Evolutionary conservation across 2,329 filamentous ascomycete species (phyloP), one percentile per base, ranked within the genome.

Genomic region (Ophiostoma himal-ulmi): DNA sequence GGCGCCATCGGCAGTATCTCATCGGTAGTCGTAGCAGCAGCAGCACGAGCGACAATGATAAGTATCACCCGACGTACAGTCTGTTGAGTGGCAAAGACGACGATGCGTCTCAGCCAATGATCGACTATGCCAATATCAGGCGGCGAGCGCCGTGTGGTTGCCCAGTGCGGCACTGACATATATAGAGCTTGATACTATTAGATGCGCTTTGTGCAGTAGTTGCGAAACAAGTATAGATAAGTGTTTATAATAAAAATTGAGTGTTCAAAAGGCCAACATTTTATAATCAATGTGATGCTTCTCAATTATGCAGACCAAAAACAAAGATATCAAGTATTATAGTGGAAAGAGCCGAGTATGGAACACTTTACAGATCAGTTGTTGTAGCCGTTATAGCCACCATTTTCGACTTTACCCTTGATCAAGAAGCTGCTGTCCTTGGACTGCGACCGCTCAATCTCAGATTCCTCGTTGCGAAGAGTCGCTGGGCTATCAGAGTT

Each of bases 401-500:
- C 26, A 62, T 8, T 26, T 0, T 85, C 86, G 0, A 73, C 84
- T 3, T 86, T 85, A 0, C 81, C 88, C 10, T 77, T 79, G n/a
- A 79, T 83, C 10, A 83, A 86, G n/a, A 82, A 83, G 0, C 76
- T 86, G 34, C 76, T 85, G 0, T 88, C 88, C 75, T 83, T 88
- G 77, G 79, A 62, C 26, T 62, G 57, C 22, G 57, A 62, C 57
- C 57, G 57, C 57, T 30, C 26, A 34, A 62, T 13, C 57, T 62
- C 57, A 6, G 22, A 26, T 72, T 78, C 77, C 71, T 78, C 77
- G 13, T 77, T 74, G 41, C 74, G 72, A 34, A 78, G 73, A n/a
- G 60, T 69, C 36, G 72, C 52, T 5, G 17, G 37, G 44, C n/a
- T 41, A 26, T 39, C 64, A 2, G 48, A 65, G 5, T 60, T 68